Evolutionary conservation across 1,139 yeast species (phyloP), one percentile per base, ranked within the genome.

Genomic region (Candida sanyaensis): DNA sequence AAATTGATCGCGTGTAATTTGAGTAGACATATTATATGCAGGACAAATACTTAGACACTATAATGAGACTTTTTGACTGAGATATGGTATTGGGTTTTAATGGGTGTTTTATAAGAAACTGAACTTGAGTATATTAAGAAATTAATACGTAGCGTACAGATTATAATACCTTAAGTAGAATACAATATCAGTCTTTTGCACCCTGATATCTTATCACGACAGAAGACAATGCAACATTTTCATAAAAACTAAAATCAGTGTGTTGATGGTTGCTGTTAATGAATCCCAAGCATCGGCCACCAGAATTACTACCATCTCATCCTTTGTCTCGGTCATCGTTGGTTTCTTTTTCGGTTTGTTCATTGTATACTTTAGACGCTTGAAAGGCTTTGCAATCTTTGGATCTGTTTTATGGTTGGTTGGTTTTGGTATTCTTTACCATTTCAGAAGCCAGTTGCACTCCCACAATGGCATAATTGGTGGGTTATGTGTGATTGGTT

Each of bases 391-490:
- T 47, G 68, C 69, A 42, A 55, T 69, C 37, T 58, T 67, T 48
- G 77, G 77, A 27, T 57, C 65, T 50, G 51, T 59, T 44, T 55
- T 65, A 51, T 72, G 76, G 76, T 53, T 70, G 53, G 60, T 71
- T 37, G 64, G 73, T 32, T 59, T 67, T 52, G 77, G 77, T 39
- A 49, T 72, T 23, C 57, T 70, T 54, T 59, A 59, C 45, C 68
- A 69, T 50, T 72, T 49, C 55, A 63, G 77, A 62, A 63, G 69
- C 24, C 64, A 66, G 36, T 55, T 56, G 29, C 45, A 46, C 45
- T 63, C 73, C 4, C 61, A 59, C 34, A 50, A 62, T 21, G 77
- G 76, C 55, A 63, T 70, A 41, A 66, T 70, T 54, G 75, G 68
- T 28, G 73, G 66, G 42, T 53, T 62, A 45, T 57, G 63, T 44